These are phyloP conservation scores for Podospora fimiseda DNA, from an alignment of 495 filamentous ascomycete genomes.

Conservation along the genomic window DNA sequence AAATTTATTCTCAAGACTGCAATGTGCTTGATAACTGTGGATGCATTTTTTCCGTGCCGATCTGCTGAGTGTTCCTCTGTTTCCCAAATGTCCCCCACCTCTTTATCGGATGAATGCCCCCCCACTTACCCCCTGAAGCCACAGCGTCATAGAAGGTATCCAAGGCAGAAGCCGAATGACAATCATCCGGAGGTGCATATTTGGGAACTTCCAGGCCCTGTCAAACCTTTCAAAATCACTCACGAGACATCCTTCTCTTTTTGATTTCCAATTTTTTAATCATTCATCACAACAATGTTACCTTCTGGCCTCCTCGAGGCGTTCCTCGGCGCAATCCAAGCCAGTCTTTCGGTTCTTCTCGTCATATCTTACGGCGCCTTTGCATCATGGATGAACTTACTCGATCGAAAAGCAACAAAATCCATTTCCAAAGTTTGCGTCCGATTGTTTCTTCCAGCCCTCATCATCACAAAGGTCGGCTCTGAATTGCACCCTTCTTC, in stretches of 20 bases:
- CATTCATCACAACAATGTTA: constrained; percentile 9
- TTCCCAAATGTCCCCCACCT: too few relatives aligned
- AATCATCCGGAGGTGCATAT: too few relatives aligned
- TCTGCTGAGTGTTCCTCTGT: too few relatives aligned
- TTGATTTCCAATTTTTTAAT: neutral
- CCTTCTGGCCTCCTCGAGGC: constrained; percentile 34
- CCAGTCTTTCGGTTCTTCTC: constrained; percentile 61
- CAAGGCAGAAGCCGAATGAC: too few relatives aligned
- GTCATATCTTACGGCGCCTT: constrained; percentile 60
- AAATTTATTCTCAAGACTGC: too few relatives aligned
- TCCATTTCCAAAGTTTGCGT: constrained; percentile 62
- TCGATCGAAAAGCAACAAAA: constrained; percentile 50
- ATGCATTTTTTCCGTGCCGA: too few relatives aligned
- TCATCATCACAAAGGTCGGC: constrained; percentile 66
- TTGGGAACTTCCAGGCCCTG: neutral
- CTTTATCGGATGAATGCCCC: too few relatives aligned
- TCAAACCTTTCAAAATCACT: neutral
- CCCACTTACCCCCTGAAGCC: too few relatives aligned
- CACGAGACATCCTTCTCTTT: neutral
- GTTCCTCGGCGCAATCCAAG: constrained; percentile 66
- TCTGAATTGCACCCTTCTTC: constrained; percentile 54
- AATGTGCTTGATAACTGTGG: too few relatives aligned
- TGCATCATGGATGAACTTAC: constrained; percentile 51
- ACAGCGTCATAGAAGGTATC: too few relatives aligned
- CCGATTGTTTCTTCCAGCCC: constrained; percentile 60